These are phyloP conservation scores for Coniosporium apollinis DNA, from an alignment of 495 filamentous ascomycete species.

Conservation along the genomic window DNA sequence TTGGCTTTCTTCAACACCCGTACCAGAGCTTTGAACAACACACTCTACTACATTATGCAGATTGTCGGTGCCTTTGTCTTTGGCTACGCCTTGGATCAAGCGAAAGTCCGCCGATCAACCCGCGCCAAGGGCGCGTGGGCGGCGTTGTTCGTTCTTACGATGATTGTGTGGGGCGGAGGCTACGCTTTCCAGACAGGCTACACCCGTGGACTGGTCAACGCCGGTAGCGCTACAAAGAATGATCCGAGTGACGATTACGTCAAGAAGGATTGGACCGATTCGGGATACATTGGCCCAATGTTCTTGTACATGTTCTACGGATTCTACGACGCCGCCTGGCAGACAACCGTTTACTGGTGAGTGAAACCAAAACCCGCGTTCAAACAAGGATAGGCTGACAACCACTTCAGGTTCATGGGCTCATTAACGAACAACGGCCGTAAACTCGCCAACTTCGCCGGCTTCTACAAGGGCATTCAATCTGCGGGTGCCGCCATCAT, in stretches of 20 bases:
- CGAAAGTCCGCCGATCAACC: constrained; percentile 44
- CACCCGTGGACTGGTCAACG: constrained; percentile 26
- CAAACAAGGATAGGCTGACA: constrained; percentile 1
- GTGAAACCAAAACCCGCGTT: constrained; percentile 11
- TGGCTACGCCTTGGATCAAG: constrained; percentile 57
- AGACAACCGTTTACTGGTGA: constrained; percentile 77
- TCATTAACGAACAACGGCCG: constrained; percentile 79
- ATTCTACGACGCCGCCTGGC: constrained; percentile 75
- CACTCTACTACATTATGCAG: constrained; percentile 77
- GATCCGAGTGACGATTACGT: constrained; percentile 14
- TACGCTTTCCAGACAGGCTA: constrained; percentile 59
- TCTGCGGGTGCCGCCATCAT: constrained; percentile 82
- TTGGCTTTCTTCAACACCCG: constrained; percentile 63
- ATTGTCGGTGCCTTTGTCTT: constrained; percentile 71
- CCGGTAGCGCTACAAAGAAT: constrained; percentile 18
- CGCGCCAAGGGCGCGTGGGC: constrained; percentile 58
- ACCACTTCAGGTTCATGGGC: constrained; percentile 79
- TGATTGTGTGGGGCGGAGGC: constrained; percentile 77
- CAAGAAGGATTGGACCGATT: constrained; percentile 46
- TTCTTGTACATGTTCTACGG: constrained; percentile 91
- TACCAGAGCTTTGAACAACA: constrained; percentile 64
- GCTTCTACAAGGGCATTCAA: constrained; percentile 96
- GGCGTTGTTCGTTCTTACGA: constrained; percentile 53
- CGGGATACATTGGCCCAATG: constrained; percentile 62
- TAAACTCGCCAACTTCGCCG: constrained; percentile 81